These are phyloP conservation scores for Paramyrothecium roridum DNA, from an alignment of 2,329 filamentous ascomycete species.

Conservation along the genomic window DNA sequence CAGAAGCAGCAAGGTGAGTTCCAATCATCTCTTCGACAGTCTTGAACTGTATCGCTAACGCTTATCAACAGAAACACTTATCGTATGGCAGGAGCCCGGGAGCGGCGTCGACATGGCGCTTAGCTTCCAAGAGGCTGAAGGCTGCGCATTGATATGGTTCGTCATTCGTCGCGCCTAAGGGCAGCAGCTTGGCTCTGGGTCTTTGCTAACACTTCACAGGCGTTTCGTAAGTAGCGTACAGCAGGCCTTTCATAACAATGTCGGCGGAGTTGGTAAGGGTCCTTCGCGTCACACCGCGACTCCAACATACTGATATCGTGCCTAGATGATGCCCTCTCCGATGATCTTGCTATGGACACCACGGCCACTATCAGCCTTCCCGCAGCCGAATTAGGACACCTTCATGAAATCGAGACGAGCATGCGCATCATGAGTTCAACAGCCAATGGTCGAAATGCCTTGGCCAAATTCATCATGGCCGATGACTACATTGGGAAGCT, in stretches of 20 bases:
- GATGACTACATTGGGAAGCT: slow-evolving; percentile 88
- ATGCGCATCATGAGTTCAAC: slow-evolving; percentile 78
- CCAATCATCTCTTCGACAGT: slow-evolving; percentile 10
- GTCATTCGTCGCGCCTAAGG: slow-evolving; percentile 13
- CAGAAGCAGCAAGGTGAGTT: slow-evolving; percentile 89
- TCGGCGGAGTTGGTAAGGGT: slow-evolving; percentile 58
- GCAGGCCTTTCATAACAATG: slow-evolving; percentile 61
- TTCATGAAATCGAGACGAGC: slow-evolving; percentile 78
- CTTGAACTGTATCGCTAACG: slow-evolving; percentile 22
- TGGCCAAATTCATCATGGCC: slow-evolving; percentile 81
- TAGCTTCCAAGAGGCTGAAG: slow-evolving; percentile 96
- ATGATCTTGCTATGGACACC: slow-evolving; percentile 77
- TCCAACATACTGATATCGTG: slow-evolving; percentile 19
- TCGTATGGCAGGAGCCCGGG: slow-evolving; percentile 88
- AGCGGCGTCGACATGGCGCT: slow-evolving; percentile 94
- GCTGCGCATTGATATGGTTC: slow-evolving; percentile 88
- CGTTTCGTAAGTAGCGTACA: slow-evolving; percentile 89
- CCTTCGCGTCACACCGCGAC: neutral
- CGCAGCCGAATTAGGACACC: slow-evolving; percentile 73
- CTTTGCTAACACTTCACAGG: slow-evolving; percentile 47
- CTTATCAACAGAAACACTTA: slow-evolving; percentile 73
- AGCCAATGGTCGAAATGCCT: slow-evolving; percentile 73
- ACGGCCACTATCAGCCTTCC: slow-evolving; percentile 70
- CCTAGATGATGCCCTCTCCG: slow-evolving; percentile 82
- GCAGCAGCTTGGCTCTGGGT: neutral